A percentile compares a stretch with the other conserved stretches of the same genome.
Evolutionary conservation across 495 filamentous ascomycete species (phyloP).

Genomic region (Penicillium riverlandense): DNA sequence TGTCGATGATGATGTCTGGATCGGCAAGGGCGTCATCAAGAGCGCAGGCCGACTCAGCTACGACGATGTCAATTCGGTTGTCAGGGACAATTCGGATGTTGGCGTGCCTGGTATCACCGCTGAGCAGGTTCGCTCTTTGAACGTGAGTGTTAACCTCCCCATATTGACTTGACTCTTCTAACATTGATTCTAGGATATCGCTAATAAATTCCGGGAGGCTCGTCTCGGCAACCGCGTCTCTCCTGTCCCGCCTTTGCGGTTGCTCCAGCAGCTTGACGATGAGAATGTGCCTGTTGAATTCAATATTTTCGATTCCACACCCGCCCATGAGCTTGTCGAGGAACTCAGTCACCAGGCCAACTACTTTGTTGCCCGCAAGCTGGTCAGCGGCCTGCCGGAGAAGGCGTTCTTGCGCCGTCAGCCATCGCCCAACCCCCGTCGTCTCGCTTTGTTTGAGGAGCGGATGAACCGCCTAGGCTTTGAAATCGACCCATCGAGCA

Average conservation of each 20-base stretch:
- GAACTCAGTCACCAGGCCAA: conserved; percentile 91
- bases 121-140: conserved; percentile 69
- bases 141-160: conserved; percentile 44
- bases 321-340: conserved; percentile 88
- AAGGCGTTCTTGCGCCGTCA: conserved; percentile 90
- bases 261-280: conserved; percentile 92
- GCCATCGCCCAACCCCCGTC: conserved; percentile 73
- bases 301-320: conserved; percentile 89
- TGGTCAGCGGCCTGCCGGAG: conserved; percentile 72
- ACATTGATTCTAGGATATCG: conserved; percentile 46
- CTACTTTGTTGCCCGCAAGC: conserved; percentile 76
- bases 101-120: conserved; percentile 51
- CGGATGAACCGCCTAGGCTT: conserved; percentile 88
- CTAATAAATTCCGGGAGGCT: conserved; percentile 81
- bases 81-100: conserved; percentile 53
- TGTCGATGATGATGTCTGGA: conserved; percentile 76
- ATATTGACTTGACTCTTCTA: neutral
- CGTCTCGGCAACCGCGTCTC: conserved; percentile 72
- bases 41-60: conserved; percentile 79
- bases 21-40: conserved; percentile 90
- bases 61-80: conserved; percentile 72
- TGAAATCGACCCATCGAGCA: conserved; percentile 81
- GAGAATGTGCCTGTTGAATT: conserved; percentile 95
- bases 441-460: conserved; percentile 83
- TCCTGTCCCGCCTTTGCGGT: conserved; percentile 74